phyloP scores from a whole-genome alignment of 2,329 filamentous ascomycete genomes.

The Pestalotiopsis sp. region DNA sequence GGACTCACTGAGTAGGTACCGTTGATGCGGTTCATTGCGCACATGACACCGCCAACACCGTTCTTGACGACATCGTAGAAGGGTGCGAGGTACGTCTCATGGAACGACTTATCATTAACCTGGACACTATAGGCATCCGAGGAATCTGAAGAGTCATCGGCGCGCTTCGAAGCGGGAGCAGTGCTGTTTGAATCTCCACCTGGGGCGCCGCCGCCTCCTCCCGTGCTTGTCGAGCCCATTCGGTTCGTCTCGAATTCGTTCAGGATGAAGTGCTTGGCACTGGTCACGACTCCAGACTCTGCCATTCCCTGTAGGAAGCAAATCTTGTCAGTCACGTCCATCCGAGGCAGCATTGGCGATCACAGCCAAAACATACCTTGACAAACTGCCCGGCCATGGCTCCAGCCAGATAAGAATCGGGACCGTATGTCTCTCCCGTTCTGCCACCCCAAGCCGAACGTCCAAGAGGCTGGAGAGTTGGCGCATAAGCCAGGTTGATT shows the following conservation, averaged over 20 bases:
- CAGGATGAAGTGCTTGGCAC: not conserved
- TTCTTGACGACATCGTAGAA: not conserved
- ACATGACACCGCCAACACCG: slow-evolving; percentile 1
- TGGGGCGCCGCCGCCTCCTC: not conserved
- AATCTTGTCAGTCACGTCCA: not conserved
- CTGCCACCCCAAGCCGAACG: not conserved
- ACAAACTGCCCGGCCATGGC: not conserved
- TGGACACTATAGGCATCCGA: slow-evolving; percentile 40
- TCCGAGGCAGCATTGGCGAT: not conserved
- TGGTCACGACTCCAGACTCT: not conserved
- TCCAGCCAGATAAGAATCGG: not conserved
- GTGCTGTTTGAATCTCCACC: not conserved
- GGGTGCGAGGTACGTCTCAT: not conserved
- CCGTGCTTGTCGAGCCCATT: slow-evolving; percentile 51
- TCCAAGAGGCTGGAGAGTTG: slow-evolving; percentile 14
- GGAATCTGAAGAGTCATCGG: slow-evolving; percentile 32
- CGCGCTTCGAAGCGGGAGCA: not conserved
- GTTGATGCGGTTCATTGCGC: slow-evolving; percentile 1
- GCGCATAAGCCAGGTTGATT: slow-evolving; percentile 19
- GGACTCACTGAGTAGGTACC: not conserved
- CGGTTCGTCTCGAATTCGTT: slow-evolving; percentile 5
- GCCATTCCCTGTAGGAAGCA: not conserved
- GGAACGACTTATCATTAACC: not conserved
- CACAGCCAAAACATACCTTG: not conserved
- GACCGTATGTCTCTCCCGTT: not conserved